A percentile compares a stretch with the other conserved stretches of the same genome.
Conservation (phyloP, 2,329 filamentous ascomycete genomes). For the Aciculosporium take region DNA sequence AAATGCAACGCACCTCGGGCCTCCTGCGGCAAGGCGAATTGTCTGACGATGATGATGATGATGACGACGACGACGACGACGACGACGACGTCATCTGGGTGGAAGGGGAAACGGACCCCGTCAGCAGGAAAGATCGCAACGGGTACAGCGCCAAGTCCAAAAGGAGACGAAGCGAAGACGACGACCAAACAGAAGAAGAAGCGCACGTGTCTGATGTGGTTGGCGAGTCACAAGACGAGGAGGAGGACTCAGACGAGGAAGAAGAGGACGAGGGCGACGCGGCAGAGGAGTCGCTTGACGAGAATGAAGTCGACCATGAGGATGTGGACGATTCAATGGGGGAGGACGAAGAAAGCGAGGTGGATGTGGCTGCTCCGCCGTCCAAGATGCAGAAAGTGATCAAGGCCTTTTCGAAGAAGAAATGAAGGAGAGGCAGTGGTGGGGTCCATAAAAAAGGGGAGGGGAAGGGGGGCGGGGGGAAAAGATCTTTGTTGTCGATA, state of each 20-base stretch:
- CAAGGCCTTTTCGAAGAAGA: slow-evolving; percentile 22
- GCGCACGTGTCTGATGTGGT: slow-evolving; percentile 39
- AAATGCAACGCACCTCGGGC: slow-evolving; percentile 38
- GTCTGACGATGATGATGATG: slow-evolving; percentile 41
- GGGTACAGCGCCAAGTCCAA: slow-evolving; percentile 17
- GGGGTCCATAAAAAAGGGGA: neutral
- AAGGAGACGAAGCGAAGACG: slow-evolving; percentile 31
- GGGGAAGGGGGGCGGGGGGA: neutral
- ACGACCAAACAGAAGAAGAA: slow-evolving; percentile 48
- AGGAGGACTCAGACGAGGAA: slow-evolving; percentile 27
- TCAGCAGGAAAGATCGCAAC: slow-evolving; percentile 21
- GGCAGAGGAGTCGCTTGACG: slow-evolving; percentile 36
- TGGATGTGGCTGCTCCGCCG: slow-evolving; percentile 32
- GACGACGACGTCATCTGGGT: slow-evolving; percentile 74
- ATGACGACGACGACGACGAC: slow-evolving; percentile 51
- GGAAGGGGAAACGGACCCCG: slow-evolving; percentile 58
- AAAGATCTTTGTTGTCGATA: neutral
- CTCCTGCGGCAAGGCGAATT: slow-evolving; percentile 31
- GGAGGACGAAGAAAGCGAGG: slow-evolving; percentile 41
- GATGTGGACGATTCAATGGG: slow-evolving; percentile 40
- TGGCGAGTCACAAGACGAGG: slow-evolving; percentile 47
- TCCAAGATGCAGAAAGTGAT: slow-evolving; percentile 29
- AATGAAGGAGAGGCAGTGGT: slow-evolving; percentile 11
- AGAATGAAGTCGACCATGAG: slow-evolving; percentile 45
- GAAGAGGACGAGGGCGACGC: slow-evolving; percentile 32